Evolutionary conservation across 139 green algal species (phyloP), one percentile per base, ranked within the genome.

Genomic region (Picochlorum sp.): DNA sequence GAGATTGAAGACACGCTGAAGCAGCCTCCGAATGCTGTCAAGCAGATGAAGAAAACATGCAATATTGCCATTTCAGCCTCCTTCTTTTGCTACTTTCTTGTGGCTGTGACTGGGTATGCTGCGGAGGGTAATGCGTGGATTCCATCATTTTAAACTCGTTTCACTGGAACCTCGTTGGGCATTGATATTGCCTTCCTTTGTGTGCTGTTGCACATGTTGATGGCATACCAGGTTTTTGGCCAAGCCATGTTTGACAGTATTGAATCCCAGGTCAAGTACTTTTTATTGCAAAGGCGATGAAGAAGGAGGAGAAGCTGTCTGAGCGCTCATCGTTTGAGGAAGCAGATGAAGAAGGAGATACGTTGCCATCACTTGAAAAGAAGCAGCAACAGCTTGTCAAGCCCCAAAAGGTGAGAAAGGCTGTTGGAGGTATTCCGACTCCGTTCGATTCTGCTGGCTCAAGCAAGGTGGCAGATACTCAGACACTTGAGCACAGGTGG

Each of bases 151-250:
- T 72, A 18, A 57, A 52, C 14, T 57, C 67, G 26, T 74, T 73
- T 49, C n/a, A 18, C 20, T 20, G 49, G 41, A 18, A 18, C 71
- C 73, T 18, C 28, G 32, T 3, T 56, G 45, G 28, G 47, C 72
- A 21, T 57, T 78, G 21, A 26, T 0, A 57, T 75, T 38, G 69
- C 63, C 1, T 74, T 78, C 18, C 45, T 69, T 8, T 54, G 62
- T 52, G 73, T 80, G 37, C 49, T 80, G n/a, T 24, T 67, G 10
- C 69, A 80, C 57, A 80, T 80, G 73, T 15, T 80, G 26, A 50
- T 55, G 6, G 68, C 72, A 9, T 44, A 62, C 13, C 68, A 75
- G 49, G 60, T 78, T 34, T 78, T 78, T 45, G 61, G 30, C 6
- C 71, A 78, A 52, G 62, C 71, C 1, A 61, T 78, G 24, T 78